A percentile compares a stretch with the other conserved stretches of the same genome.
Conservation (phyloP, 2,329 filamentous ascomycete species). For the Botrytis paeoniae region DNA sequence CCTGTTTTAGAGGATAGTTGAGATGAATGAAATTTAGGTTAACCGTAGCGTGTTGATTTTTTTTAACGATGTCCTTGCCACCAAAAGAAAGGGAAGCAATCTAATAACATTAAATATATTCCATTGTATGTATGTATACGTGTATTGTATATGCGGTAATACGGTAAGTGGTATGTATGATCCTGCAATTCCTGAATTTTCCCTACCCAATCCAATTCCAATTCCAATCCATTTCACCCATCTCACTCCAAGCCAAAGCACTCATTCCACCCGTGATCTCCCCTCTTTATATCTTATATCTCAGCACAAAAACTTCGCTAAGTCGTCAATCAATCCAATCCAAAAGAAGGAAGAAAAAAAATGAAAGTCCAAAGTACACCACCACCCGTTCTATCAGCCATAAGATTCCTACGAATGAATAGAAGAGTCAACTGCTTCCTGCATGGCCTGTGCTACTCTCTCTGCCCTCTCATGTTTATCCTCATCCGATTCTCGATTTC, state of each 20-base stretch:
- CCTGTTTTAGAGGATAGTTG: not conserved
- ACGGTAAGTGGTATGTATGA: conserved; percentile 5
- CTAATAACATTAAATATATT: conserved; percentile 10
- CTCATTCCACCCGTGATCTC: not conserved
- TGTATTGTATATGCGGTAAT: not conserved
- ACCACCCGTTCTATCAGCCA: not conserved
- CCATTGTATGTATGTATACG: conserved; percentile 10
- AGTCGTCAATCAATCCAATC: not conserved
- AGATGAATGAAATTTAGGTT: not conserved
- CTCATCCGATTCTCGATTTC: not conserved
- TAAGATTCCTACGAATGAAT: conserved; percentile 11
- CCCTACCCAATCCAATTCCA: not conserved
- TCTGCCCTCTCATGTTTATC: conserved; percentile 11
- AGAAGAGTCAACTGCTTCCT: conserved; percentile 15
- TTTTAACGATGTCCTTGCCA: not conserved
- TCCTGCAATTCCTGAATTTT: not conserved
- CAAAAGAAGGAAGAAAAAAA: not conserved
- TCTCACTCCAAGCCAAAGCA: not conserved
- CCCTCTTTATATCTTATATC: not conserved
- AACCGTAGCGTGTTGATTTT: not conserved
- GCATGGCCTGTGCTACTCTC: conserved; percentile 14
- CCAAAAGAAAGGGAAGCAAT: not conserved
- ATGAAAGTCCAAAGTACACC: not conserved
- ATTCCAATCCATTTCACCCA: not conserved
- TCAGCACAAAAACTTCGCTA: not conserved